A percentile compares a stretch with the other conserved stretches of the same genome.
Conservation (phyloP, 225 moss, liverwort and hornwort species). For the Sphagnum tenellum region DNA sequence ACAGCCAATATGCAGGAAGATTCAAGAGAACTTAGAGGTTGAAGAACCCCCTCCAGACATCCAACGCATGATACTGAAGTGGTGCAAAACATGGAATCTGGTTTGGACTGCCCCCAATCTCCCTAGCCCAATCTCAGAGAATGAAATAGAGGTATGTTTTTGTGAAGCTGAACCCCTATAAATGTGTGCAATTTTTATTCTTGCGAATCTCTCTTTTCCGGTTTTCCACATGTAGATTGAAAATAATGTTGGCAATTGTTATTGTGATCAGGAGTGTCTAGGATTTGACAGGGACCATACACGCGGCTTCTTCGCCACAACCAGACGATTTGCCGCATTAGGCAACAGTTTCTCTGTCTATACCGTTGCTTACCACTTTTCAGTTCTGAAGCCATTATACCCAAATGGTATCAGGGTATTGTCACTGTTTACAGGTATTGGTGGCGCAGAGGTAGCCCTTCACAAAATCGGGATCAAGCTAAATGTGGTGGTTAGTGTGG, state of each 20-base stretch:
- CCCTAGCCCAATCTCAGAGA: constrained; percentile 37
- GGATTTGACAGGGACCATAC: constrained; percentile 69
- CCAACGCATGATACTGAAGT: constrained; percentile 19
- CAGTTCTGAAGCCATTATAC: constrained; percentile 57
- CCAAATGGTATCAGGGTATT: constrained; percentile 54
- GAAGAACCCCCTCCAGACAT: constrained; percentile 3
- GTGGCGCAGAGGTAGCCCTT: constrained; percentile 85
- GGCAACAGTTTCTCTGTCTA: constrained; percentile 84
- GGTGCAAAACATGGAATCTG: constrained; percentile 63
- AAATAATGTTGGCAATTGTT: no score
- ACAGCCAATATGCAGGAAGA: constrained; percentile 36
- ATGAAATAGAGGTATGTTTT: constrained; percentile 62
- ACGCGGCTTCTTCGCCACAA: constrained; percentile 18
- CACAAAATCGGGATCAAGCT: constrained; percentile 60
- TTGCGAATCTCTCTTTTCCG: no score
- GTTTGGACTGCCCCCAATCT: constrained; percentile 70
- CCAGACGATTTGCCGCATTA: constrained; percentile 43
- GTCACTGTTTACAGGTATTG: constrained; percentile 82
- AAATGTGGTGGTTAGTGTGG: constrained; percentile 73
- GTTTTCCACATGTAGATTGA: no score
- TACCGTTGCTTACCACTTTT: constrained; percentile 76
- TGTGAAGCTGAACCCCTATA: no score
- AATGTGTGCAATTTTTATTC: no score
- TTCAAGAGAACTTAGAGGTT: constrained; percentile 17
- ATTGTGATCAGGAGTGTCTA: not conserved